Conservation (phyloP, 2,329 filamentous ascomycete species). For the Neonectria ditissima region DNA sequence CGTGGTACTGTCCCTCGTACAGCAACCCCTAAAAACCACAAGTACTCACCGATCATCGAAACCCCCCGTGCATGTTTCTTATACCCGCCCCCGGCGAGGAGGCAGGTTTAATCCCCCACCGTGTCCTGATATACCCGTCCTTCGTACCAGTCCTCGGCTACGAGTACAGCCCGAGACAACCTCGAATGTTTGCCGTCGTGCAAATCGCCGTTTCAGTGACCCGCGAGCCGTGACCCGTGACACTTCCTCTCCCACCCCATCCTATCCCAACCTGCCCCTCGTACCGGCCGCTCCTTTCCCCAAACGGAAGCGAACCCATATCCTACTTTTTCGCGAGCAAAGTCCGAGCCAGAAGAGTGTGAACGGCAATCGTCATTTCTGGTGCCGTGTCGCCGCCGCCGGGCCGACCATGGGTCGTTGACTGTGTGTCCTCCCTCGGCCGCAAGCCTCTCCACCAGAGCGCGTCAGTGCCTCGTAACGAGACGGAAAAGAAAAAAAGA, state of each 20-base stretch:
- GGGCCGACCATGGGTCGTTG: constrained; percentile 21
- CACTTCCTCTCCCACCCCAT: too few species aligned
- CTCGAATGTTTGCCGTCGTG: constrained; percentile 40
- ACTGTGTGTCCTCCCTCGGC: constrained; percentile 15
- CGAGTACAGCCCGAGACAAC: constrained; percentile 29
- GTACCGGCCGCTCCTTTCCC: constrained; percentile 13
- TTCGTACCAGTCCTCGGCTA: not conserved
- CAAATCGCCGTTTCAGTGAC: constrained; percentile 42
- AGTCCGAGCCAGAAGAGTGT: constrained; percentile 20
- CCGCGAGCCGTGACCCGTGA: constrained; percentile 22
- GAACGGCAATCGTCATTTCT: constrained; percentile 24
- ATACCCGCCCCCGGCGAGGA: not conserved
- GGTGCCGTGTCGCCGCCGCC: constrained; percentile 20
- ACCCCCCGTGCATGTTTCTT: not conserved
- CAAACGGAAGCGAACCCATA: constrained; percentile 21
- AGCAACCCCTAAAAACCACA: not conserved
- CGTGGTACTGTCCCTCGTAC: constrained; percentile 24
- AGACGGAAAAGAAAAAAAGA: not conserved
- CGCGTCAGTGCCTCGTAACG: not conserved
- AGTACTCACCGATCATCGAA: constrained; percentile 6
- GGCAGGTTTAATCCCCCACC: not conserved
- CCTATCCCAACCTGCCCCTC: constrained; percentile 1
- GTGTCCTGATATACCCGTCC: not conserved
- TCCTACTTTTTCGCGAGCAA: constrained; percentile 20
- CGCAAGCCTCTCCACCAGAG: constrained; percentile 17